Conservation (phyloP, 306 rosid genomes). For the Cucurbita ficifolia region DNA sequence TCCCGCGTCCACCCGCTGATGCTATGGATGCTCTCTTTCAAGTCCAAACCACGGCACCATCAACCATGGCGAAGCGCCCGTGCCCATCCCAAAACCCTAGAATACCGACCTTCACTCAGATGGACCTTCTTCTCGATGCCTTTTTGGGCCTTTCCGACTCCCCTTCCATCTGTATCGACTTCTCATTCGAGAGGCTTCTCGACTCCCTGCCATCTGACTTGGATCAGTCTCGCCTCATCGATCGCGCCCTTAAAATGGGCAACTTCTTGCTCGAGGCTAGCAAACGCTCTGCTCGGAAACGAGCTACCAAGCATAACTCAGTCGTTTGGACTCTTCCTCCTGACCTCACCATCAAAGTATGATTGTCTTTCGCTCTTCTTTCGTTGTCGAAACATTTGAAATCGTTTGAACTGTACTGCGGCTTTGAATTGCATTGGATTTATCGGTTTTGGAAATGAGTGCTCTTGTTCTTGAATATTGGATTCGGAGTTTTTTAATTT, state of each 20-base stretch:
- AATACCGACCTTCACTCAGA: slow-evolving; percentile 19
- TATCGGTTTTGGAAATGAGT: background rate
- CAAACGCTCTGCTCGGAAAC: slow-evolving; percentile 58
- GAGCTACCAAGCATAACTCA: slow-evolving; percentile 74
- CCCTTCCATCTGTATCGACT: slow-evolving; percentile 39
- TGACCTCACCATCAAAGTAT: slow-evolving; percentile 83
- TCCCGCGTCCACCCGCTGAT: slow-evolving; percentile 21
- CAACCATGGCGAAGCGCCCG: slow-evolving; percentile 82
- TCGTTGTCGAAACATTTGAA: background rate
- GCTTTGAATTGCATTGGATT: background rate
- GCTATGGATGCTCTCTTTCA: slow-evolving; percentile 48
- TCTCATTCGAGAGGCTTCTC: slow-evolving; percentile 67
- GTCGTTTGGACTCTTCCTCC: slow-evolving; percentile 77
- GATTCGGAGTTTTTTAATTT: background rate
- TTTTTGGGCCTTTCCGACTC: slow-evolving; percentile 51
- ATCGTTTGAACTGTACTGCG: background rate
- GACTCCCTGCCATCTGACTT: slow-evolving; percentile 40
- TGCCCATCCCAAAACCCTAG: slow-evolving; percentile 80
- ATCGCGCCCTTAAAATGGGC: slow-evolving; percentile 65
- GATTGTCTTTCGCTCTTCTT: background rate
- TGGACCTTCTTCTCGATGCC: slow-evolving; percentile 31
- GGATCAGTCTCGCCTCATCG: slow-evolving; percentile 61
- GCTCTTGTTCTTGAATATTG: background rate
- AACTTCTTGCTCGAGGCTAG: slow-evolving; percentile 68
- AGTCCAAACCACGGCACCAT: slow-evolving; percentile 15